Evolutionary conservation across 2,329 filamentous ascomycete species (phyloP), one percentile per base, ranked within the genome.

Genomic region (Colletotrichum costaricense): DNA sequence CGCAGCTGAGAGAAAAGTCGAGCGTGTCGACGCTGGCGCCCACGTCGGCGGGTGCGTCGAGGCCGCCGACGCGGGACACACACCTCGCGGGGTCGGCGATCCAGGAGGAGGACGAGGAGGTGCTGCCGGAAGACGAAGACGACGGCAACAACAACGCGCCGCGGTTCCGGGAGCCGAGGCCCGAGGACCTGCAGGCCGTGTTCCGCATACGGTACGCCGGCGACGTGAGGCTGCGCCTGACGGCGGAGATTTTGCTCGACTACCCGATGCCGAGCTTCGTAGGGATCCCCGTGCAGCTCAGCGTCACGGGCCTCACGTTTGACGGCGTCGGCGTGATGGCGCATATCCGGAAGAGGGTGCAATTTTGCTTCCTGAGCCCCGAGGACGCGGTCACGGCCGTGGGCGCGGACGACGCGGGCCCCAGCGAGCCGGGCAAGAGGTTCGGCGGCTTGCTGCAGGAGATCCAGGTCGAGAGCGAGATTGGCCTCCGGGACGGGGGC

Each of bases 211-310:
- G 92, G 69, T 99, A 99, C 82, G 90, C 93, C 2, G 97, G 97
- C 38, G 93, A 98, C 79, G 89, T 99, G 72, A 92, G 92, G 76
- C 89, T 99, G 70, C 94, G 95, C 74, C 87, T 99, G 63, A 98
- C 97, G 28, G 95, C 97, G 0, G 95, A 98, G 83, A 98, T 99
- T 55, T 87, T 98, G 38, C 91, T 99, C 42, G 97, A 99, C 83
- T 99, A 99, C 81, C 97, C 97, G 1, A 98, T 98, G 94, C 95
- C 95, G 54, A 97, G 94, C 85, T 99, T 99, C 79, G 96, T 98
- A 2, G 95, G 95, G 14, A 96, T 99, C 74, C 97, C 97, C 1
- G 89, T 99, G 59, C 96, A 97, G 82, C 88, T 99, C 30, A 98
- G 96, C 81, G 97, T 99, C 77, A 98, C 97, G 0, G 97, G 97